These are phyloP conservation scores for Mycena sp. DNA, from an alignment of 1,284 basidiomycete species.

Conservation along the genomic window DNA sequence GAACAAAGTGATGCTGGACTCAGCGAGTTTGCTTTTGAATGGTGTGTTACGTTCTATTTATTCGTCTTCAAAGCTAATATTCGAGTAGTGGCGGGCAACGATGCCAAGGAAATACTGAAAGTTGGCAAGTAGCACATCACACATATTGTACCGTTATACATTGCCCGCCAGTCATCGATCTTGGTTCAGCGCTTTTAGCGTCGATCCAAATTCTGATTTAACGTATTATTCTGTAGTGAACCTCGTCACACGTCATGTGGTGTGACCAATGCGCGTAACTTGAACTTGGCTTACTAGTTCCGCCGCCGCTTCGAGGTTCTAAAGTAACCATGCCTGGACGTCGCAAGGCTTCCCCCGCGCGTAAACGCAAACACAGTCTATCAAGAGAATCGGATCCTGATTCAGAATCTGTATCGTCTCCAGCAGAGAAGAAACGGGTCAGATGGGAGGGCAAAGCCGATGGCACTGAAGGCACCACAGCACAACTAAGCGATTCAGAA, in stretches of 20 bases:
- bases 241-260: too few relatives aligned
- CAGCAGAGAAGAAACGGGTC: slow-evolving; percentile 45
- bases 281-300: too few relatives aligned
- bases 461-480: slow-evolving; percentile 26
- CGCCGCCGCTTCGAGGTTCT: too few relatives aligned
- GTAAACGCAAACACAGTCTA: slow-evolving; percentile 16
- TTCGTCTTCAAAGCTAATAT: not conserved
- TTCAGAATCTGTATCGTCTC: slow-evolving; percentile 14
- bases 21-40: slow-evolving; percentile 91
- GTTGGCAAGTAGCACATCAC: slow-evolving; percentile 25
- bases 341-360: not conserved
- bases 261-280: too few relatives aligned
- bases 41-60: slow-evolving; percentile 59
- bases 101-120: slow-evolving; percentile 29
- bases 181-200: too few relatives aligned
- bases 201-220: too few relatives aligned
- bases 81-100: slow-evolving; percentile 45
- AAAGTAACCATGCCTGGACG: not conserved
- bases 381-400: slow-evolving; percentile 6
- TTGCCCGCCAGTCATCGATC: too few relatives aligned
- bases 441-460: slow-evolving; percentile 45
- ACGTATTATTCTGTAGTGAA: too few relatives aligned
- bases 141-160: too few relatives aligned
- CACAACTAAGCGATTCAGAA: slow-evolving; percentile 24
- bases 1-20: slow-evolving; percentile 97